Evolutionary conservation across 257 asterid genomes (phyloP).

Genomic region (Solanum appendiculatum): DNA sequence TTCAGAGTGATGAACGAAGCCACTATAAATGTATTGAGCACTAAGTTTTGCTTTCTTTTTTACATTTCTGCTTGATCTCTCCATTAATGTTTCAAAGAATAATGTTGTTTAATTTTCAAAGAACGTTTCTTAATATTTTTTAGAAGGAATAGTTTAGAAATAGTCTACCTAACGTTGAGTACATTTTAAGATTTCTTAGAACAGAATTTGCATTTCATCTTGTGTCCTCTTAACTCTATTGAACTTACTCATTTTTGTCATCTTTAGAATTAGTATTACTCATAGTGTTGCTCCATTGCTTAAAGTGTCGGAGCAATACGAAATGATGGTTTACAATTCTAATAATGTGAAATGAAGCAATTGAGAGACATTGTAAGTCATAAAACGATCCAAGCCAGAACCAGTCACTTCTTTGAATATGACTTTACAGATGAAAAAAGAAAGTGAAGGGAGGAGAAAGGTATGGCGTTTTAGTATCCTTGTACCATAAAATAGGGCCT

Average conservation of each 20-base stretch:
- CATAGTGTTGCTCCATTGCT: neutral
- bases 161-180: neutral
- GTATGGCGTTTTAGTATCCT: too few relatives aligned
- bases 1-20: neutral
- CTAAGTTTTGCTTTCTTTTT: neutral
- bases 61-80: neutral
- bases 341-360: neutral
- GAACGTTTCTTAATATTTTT: neutral
- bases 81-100: neutral
- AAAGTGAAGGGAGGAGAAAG: too few relatives aligned
- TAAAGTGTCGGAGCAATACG: neutral
- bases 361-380: neutral
- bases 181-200: neutral
- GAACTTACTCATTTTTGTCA: neutral
- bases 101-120: too few relatives aligned
- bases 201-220: neutral
- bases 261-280: neutral
- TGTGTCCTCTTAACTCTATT: neutral
- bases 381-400: neutral
- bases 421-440: too few relatives aligned
- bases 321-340: neutral
- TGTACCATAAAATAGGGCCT: neutral
- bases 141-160: neutral
- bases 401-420: neutral
- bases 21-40: neutral